Percentiles rank a stretch among this genome's conserved stretches.
phyloP scores from a whole-genome alignment of 2,329 filamentous ascomycete species.

The Rhynchosporium secalis region DNA sequence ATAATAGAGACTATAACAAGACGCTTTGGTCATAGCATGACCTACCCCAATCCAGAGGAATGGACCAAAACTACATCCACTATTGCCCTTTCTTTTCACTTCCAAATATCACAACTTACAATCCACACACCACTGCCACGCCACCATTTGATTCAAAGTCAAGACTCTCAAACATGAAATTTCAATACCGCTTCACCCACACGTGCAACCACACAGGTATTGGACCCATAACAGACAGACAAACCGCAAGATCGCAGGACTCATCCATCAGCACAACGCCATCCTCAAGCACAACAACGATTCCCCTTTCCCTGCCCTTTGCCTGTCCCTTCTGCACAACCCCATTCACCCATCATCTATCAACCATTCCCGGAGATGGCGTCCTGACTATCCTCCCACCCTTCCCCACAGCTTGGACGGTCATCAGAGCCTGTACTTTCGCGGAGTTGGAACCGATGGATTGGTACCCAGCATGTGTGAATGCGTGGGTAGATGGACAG shows the following conservation, averaged over 20 bases:
- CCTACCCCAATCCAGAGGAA: no score
- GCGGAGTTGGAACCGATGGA: constrained; percentile 19
- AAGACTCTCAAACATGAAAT: constrained; percentile 13
- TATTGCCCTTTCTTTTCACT: not conserved
- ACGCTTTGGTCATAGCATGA: no score
- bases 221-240: constrained; percentile 16
- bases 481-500: not conserved
- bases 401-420: constrained; percentile 18
- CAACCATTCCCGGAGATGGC: constrained; percentile 15
- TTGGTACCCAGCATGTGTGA: constrained; percentile 12
- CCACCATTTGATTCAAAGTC: not conserved
- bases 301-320: constrained; percentile 15
- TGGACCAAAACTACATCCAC: not conserved
- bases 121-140: not conserved
- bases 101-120: no score
- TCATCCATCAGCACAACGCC: not conserved
- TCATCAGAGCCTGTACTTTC: constrained; percentile 16
- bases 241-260: not conserved
- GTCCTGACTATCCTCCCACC: constrained; percentile 21
- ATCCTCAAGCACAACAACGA: not conserved
- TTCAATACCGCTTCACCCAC: constrained; percentile 27
- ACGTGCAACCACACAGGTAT: constrained; percentile 25
- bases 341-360: not conserved
- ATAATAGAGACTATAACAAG: no score
- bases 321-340: constrained; percentile 28